Percentiles rank a stretch among this genome's conserved stretches.
Evolutionary conservation across 257 asterid species (phyloP).

Genomic region (Gentiana straminea): DNA sequence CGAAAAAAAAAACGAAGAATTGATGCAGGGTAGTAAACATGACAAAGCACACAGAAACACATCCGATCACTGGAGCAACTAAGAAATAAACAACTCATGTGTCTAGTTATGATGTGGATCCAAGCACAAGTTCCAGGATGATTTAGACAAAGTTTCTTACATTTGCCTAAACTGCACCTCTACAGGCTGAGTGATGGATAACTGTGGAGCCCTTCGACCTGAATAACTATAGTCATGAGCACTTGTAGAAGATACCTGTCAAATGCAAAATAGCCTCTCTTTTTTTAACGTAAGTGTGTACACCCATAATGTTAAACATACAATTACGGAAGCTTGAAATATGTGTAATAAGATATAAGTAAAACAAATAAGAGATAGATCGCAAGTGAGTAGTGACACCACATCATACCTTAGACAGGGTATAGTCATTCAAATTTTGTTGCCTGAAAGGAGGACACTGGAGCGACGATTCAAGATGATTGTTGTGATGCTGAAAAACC

Average conservation of each 20-base stretch:
- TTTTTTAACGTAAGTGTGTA: slow-evolving; percentile 5
- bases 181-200: slow-evolving; percentile 34
- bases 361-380: not conserved
- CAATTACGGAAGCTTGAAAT: not conserved
- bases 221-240: slow-evolving; percentile 33
- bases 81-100: not conserved
- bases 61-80: not conserved
- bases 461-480: slow-evolving; percentile 26
- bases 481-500: slow-evolving; percentile 27
- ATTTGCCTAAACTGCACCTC: slow-evolving; percentile 39
- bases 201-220: slow-evolving; percentile 25
- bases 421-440: slow-evolving; percentile 31
- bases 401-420: slow-evolving; percentile 38
- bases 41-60: no score
- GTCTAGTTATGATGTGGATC: no score
- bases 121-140: no score
- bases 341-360: not conserved
- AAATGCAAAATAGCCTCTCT: slow-evolving; percentile 14
- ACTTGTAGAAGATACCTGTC: slow-evolving; percentile 37
- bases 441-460: slow-evolving; percentile 35
- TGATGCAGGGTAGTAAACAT: not conserved
- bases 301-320: not conserved
- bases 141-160: slow-evolving; percentile 27
- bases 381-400: not conserved
- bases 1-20: no score